A percentile compares a stretch with the other conserved stretches of the same genome.
phyloP scores from a whole-genome alignment of 306 rosid species.

The Mimosa pudica region DNA sequence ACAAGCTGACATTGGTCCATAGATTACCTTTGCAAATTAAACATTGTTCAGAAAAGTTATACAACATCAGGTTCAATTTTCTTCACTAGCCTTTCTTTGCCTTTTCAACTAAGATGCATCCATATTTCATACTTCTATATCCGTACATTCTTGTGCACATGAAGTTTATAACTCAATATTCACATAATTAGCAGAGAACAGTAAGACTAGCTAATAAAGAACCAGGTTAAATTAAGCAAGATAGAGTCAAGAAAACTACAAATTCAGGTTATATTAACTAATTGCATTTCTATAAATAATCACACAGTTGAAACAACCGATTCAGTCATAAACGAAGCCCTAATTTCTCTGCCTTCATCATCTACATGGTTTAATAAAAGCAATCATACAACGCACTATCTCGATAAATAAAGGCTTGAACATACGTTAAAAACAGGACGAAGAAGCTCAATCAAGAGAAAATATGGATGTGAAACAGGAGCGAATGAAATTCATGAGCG shows the following conservation, averaged over 20 bases:
- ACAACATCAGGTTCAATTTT: not conserved
- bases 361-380: not conserved
- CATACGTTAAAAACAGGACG: not conserved
- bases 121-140: not conserved
- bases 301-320: conserved; percentile 22
- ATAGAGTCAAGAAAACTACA: not conserved
- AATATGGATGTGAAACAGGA: conserved; percentile 5
- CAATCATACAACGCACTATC: conserved; percentile 15
- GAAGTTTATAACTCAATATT: not conserved
- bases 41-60: not conserved
- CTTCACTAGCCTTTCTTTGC: not conserved
- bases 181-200: not conserved
- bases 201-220: not conserved
- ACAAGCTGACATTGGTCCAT: conserved; percentile 18
- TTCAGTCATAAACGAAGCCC: conserved; percentile 31
- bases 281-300: not conserved
- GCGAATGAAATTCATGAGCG: not conserved
- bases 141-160: not conserved
- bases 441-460: conserved; percentile 10
- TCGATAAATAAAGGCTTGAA: conserved; percentile 25
- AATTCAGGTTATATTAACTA: not conserved
- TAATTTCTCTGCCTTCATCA: not conserved
- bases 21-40: not conserved
- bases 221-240: not conserved
- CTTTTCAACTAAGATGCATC: not conserved